Percentiles rank a stretch among this genome's conserved stretches.
Evolutionary conservation across 495 filamentous ascomycete species (phyloP).

Genomic region (Hypoxylon lenormandii): DNA sequence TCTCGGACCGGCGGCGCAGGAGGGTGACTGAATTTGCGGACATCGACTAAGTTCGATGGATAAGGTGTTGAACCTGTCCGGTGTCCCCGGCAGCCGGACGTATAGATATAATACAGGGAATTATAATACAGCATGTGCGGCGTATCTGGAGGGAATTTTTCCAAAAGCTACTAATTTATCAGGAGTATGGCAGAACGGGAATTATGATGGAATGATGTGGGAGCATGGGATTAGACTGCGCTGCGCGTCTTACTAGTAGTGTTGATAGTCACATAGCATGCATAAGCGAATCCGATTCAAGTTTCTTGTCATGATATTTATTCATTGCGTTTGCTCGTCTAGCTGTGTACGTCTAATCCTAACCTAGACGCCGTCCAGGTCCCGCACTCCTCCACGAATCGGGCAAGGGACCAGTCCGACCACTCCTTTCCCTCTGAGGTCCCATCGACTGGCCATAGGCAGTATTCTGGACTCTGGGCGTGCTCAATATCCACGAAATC

Average conservation of each 20-base stretch:
- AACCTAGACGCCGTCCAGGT: constrained; percentile 74
- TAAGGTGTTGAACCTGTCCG: neutral
- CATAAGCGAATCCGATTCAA: neutral
- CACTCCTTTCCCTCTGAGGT: constrained; percentile 53
- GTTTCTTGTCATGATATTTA: neutral
- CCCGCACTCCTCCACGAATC: constrained; percentile 75
- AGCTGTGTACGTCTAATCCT: constrained; percentile 18
- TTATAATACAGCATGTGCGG: neutral
- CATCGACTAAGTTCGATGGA: neutral
- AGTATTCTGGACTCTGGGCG: constrained; percentile 56
- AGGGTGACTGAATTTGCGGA: constrained; percentile 31
- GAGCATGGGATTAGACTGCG: neutral
- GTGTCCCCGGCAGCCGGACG: neutral
- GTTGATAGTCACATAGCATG: neutral
- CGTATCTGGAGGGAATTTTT: neutral
- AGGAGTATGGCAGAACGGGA: neutral
- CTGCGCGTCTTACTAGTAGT: neutral
- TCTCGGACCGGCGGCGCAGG: constrained; percentile 24
- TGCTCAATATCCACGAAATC: constrained; percentile 71
- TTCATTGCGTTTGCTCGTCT: too few species aligned
- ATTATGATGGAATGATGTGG: neutral
- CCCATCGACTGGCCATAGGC: constrained; percentile 71
- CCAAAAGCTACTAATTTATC: neutral
- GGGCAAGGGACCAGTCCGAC: constrained; percentile 59
- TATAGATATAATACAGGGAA: constrained; percentile 9